Conservation (phyloP, 169 alveolate genomes). For the Eimeria acervulina region DNA sequence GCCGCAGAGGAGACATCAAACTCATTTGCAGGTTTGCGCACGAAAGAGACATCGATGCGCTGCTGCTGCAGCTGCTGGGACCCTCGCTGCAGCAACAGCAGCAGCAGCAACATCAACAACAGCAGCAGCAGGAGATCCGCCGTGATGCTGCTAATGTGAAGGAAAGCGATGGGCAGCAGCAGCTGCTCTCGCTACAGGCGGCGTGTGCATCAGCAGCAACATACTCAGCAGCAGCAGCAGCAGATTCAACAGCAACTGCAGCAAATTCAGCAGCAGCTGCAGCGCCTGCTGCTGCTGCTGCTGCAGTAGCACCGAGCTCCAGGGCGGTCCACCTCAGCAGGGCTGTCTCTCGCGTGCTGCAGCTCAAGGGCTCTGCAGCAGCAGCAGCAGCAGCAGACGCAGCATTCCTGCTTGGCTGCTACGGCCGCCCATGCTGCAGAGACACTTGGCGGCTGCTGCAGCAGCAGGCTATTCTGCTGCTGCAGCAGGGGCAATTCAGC, state of each 20-base stretch:
- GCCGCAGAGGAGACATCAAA: not conserved
- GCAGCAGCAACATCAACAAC: not conserved
- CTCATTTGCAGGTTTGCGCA: not conserved
- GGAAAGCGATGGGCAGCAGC: not conserved
- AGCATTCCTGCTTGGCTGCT: conserved; percentile 64
- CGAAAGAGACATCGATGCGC: not conserved
- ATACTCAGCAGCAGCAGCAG: not conserved
- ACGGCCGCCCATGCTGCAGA: conserved; percentile 61
- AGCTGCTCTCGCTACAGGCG: not conserved
- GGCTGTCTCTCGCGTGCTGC: conserved; percentile 38
- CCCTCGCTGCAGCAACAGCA: conserved; percentile 14
- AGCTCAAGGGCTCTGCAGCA: conserved; percentile 14
- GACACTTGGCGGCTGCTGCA: conserved; percentile 54
- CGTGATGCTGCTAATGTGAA: not conserved
- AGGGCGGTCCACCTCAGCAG: not conserved
- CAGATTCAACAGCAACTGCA: not conserved
- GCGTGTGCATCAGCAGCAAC: not conserved
- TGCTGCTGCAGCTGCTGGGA: conserved; percentile 39
- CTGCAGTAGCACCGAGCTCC: not conserved
- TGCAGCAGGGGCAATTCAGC: conserved; percentile 36
- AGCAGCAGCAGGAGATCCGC: not conserved
- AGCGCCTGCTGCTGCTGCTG: conserved; percentile 32
- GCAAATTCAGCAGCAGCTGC: not conserved
- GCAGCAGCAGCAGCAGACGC: conserved; percentile 52
- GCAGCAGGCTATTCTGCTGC: conserved; percentile 55